Conservation (phyloP, 768 basidiomycete species). For the Boletus insuetus region DNA sequence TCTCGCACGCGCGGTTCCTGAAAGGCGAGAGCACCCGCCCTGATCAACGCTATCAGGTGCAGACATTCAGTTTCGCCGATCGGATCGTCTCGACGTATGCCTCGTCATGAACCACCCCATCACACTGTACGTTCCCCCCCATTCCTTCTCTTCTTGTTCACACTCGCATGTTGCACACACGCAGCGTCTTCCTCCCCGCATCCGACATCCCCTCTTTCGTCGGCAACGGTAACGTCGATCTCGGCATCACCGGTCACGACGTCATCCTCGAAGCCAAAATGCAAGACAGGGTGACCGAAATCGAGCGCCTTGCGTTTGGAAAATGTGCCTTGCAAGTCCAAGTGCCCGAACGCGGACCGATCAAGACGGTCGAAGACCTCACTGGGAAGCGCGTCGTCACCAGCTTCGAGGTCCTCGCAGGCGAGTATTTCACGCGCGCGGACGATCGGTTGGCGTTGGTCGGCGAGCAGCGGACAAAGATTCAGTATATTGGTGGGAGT, state of each 20-base stretch:
- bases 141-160: not conserved
- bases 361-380: conserved; percentile 74
- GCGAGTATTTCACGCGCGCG: conserved; percentile 67
- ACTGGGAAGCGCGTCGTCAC: conserved; percentile 93
- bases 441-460: conserved; percentile 54
- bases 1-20: no score
- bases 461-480: conserved; percentile 64
- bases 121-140: conserved; percentile 61
- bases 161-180: not conserved
- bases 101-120: conserved; percentile 92
- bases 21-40: no score
- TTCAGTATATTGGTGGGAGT: conserved; percentile 96
- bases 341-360: conserved; percentile 72
- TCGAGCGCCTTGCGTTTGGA: conserved; percentile 85
- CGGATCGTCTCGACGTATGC: conserved; percentile 86
- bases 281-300: conserved; percentile 72
- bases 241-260: conserved; percentile 98
- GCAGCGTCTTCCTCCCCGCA: conserved; percentile 93
- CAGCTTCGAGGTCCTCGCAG: conserved; percentile 88
- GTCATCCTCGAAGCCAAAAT: conserved; percentile 90
- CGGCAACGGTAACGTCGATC: conserved; percentile 93
- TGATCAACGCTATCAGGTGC: conserved; percentile 54
- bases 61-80: conserved; percentile 91
- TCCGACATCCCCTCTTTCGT: conserved; percentile 98
- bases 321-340: conserved; percentile 90